Evolutionary conservation across 2,329 filamentous ascomycete genomes (phyloP), one percentile per base, ranked within the genome.

Genomic region (Sporothrix sp.): DNA sequence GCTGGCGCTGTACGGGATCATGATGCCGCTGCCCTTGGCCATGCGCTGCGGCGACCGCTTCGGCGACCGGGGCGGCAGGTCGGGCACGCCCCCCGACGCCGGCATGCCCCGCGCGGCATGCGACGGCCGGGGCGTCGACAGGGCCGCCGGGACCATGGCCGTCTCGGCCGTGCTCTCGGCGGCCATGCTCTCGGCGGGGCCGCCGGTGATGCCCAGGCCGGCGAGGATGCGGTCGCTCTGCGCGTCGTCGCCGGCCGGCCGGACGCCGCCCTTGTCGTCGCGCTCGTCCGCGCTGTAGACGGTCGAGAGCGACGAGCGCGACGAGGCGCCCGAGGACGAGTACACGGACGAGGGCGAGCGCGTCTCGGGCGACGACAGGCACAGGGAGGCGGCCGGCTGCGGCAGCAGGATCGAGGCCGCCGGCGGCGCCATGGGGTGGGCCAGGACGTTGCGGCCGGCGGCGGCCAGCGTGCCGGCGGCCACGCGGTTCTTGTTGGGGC

Each of bases 221-320:
- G 42, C 47, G 33, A 43, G 10, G 23, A 37, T 28, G 18, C 23
- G 30, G 51, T 21, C 28, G 9, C 44, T 33, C 6, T 48, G 20
- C 9, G 28, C 23, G 23, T 36, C 16, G 37, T 37, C 45, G 33
- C 40, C 40, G 14, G n/a, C n/a, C n/a, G n/a, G n/a, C n/a, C n/a
- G n/a, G n/a, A n/a, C n/a, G n/a, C 27, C 21, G 27, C 25, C 43
- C 4, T 63, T 63, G 7, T 70, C 67, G 8, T 71, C 68, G 1
- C 66, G 63, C 48, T 77, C 74, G 27, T 75, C 73, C 43, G 72
- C 73, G 52, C 75, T 79, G 55, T 78, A 78, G 5, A 80, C 60
- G 0, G 76, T 80, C 4, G 76, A 80, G 5, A 80, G 63, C 2
- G 74, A 71, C 35, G 74, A 78, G 0, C 49, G 56, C 5, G 33